Evolutionary conservation across 2,329 filamentous ascomycete genomes (phyloP).

Genomic region (Pseudonectria buxi): DNA sequence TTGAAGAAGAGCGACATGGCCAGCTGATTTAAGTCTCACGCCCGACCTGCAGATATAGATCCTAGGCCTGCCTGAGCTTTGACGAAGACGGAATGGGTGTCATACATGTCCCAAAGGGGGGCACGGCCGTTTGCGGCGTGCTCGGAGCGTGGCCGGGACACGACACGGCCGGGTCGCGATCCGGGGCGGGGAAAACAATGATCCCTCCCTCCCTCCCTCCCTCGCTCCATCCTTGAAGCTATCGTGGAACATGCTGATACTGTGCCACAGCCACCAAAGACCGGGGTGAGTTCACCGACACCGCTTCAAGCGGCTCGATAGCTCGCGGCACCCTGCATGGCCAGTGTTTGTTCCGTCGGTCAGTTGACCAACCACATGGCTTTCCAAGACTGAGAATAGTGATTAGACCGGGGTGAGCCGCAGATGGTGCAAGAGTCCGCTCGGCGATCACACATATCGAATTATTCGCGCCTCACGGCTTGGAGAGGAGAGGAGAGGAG

Average conservation of each 20-base stretch:
- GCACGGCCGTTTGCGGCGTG: conserved; percentile 22
- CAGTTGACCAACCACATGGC: conserved; percentile 17
- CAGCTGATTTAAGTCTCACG: conserved; percentile 20
- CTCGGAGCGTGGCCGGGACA: background rate
- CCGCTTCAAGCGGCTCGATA: conserved; percentile 23
- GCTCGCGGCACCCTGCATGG: conserved; percentile 19
- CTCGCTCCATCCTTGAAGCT: conserved; percentile 14
- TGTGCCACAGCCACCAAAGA: conserved; percentile 21
- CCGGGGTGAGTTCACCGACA: conserved; percentile 23
- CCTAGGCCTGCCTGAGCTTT: conserved; percentile 21
- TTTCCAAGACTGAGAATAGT: conserved; percentile 20
- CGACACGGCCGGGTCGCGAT: no score
- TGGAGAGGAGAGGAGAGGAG: no score
- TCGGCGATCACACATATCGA: conserved; percentile 23
- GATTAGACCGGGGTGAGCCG: conserved; percentile 24
- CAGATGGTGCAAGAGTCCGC: conserved; percentile 22
- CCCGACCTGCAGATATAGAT: conserved; percentile 13
- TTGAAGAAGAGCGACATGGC: conserved; percentile 12
- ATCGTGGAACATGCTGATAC: conserved; percentile 21
- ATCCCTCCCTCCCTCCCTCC: conserved; percentile 16
- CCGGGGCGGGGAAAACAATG: conserved; percentile 19
- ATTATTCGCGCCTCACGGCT: conserved; percentile 19
- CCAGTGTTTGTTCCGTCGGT: conserved; percentile 17
- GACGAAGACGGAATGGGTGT: conserved; percentile 22
- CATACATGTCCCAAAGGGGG: conserved; percentile 19